Evolutionary conservation across 208 protist species (phyloP).

Genomic region (Acanthamoeba sp.): DNA sequence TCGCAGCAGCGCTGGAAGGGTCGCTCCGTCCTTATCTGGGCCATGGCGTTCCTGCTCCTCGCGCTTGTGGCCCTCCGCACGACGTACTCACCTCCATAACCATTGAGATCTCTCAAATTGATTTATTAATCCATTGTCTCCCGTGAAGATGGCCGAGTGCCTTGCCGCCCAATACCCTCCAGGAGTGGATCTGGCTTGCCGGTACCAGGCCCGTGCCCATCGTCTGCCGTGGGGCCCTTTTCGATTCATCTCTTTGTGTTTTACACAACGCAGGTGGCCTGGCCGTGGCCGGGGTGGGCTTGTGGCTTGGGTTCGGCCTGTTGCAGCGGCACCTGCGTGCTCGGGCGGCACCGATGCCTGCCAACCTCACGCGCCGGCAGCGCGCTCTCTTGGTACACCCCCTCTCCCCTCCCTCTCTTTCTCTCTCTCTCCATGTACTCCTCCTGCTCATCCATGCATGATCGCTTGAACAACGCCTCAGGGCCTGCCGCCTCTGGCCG

Average conservation of each 20-base stretch:
- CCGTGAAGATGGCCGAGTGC: not conserved
- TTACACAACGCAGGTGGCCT: not conserved
- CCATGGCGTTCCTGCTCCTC: not conserved
- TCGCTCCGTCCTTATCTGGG: not conserved
- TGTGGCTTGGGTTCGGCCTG: not conserved
- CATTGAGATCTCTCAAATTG: too few species aligned
- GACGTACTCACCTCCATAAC: not conserved
- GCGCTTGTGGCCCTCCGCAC: not conserved
- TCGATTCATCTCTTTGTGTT: too few species aligned
- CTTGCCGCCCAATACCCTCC: not conserved
- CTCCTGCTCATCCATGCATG: too few species aligned
- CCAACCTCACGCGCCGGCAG: not conserved
- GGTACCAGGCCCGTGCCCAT: not conserved
- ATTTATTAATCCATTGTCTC: not conserved
- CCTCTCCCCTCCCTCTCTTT: not conserved
- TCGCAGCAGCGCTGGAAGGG: not conserved
- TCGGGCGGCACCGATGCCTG: not conserved
- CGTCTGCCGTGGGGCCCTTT: too few species aligned
- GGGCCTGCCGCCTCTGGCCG: too few species aligned
- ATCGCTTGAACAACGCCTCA: too few species aligned
- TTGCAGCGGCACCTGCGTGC: not conserved
- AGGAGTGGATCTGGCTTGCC: not conserved
- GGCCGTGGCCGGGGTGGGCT: not conserved
- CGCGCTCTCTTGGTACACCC: not conserved
- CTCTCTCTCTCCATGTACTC: not conserved